Evolutionary conservation across 257 asterid species (phyloP).

Genomic region (Penstemon eatonii): DNA sequence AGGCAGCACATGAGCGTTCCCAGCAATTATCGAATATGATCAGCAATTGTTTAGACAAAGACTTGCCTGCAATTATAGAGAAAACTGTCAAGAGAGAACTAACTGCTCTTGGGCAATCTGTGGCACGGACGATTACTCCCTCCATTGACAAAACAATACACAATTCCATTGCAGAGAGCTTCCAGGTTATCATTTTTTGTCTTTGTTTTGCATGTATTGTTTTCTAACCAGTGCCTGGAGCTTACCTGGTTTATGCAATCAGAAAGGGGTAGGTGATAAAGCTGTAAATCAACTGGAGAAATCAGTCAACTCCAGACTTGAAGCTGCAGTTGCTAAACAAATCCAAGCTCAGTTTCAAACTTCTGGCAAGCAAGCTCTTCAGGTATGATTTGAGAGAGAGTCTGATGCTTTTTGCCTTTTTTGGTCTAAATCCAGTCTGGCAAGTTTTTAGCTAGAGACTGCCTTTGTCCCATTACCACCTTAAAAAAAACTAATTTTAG

Average conservation of each 20-base stretch:
- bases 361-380: conserved; percentile 96
- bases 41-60: conserved; percentile 73
- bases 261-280: conserved; percentile 97
- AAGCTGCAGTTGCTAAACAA: conserved; percentile 77
- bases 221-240: conserved; percentile 10
- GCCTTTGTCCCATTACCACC: not conserved
- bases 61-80: conserved; percentile 72
- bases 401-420: not conserved
- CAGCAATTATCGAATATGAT: conserved; percentile 63
- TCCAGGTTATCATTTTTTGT: conserved; percentile 61
- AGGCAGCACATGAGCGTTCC: conserved; percentile 63
- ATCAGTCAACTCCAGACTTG: conserved; percentile 81
- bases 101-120: conserved; percentile 69
- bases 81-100: conserved; percentile 79
- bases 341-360: conserved; percentile 90
- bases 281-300: conserved; percentile 87
- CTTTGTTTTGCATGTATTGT: not conserved
- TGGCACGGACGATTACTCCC: conserved; percentile 70
- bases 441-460: not conserved
- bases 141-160: conserved; percentile 74
- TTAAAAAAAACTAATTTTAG: not conserved
- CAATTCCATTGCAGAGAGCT: conserved; percentile 63
- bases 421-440: not conserved
- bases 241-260: conserved; percentile 40
- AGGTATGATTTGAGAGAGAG: conserved; percentile 45